Evolutionary conservation across 2,329 filamentous ascomycete species (phyloP).

Genomic region (Epichloe gansuensis): DNA sequence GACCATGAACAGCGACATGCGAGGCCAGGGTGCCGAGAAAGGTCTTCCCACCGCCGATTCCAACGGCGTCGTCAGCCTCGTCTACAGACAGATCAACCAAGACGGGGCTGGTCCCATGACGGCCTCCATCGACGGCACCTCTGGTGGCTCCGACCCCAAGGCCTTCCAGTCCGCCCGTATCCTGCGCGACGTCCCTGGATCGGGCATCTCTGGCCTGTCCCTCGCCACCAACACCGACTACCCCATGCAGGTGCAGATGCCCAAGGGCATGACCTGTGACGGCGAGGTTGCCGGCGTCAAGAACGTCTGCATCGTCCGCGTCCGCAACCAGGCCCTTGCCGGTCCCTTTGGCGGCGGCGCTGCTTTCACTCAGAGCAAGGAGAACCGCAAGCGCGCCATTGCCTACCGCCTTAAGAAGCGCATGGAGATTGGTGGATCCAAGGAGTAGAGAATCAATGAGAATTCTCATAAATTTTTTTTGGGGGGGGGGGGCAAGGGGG

Average conservation of each 20-base stretch:
- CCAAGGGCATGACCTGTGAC: conserved; percentile 1
- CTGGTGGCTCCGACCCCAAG: conserved; percentile 1
- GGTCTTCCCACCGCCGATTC: conserved; percentile 2
- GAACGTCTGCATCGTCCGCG: conserved; percentile 5
- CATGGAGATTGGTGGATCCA: conserved; percentile 1
- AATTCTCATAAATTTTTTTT: background rate
- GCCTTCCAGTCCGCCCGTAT: conserved; percentile 2
- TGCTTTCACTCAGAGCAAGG: conserved; percentile 4
- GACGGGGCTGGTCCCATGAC: conserved; percentile 3
- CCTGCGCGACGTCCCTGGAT: conserved; percentile 1
- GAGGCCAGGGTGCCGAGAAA: background rate
- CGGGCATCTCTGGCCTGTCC: conserved; percentile 2
- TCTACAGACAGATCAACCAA: conserved; percentile 4
- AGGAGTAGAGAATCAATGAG: background rate
- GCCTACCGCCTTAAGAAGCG: conserved; percentile 5
- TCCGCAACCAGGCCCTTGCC: conserved; percentile 4
- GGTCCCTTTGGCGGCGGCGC: conserved; percentile 7
- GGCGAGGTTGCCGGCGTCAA: conserved; percentile 6
- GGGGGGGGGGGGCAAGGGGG: background rate
- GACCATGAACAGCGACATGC: background rate
- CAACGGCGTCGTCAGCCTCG: background rate
- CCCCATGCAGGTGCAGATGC: conserved; percentile 1
- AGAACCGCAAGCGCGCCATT: conserved; percentile 3
- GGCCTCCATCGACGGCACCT: conserved; percentile 1
- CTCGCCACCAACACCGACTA: conserved; percentile 3